Conservation (phyloP, 768 basidiomycete genomes). For the Trametes maxima region DNA sequence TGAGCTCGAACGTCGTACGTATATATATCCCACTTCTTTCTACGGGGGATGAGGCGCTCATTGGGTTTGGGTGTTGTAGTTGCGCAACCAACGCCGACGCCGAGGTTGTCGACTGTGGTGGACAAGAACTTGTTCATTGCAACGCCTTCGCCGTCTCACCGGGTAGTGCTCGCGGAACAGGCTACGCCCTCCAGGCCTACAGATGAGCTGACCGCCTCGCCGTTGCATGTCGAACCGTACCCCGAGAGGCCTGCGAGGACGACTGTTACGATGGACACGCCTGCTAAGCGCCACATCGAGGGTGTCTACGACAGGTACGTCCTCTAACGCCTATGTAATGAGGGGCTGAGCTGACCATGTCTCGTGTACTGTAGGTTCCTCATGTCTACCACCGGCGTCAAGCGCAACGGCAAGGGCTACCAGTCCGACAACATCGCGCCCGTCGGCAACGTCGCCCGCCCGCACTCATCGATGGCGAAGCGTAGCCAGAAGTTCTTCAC, state of each 20-base stretch:
- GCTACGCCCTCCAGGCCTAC: slow-evolving; percentile 46
- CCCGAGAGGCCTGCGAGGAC: slow-evolving; percentile 47
- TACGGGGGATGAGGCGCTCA: background rate
- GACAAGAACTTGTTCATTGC: slow-evolving; percentile 72
- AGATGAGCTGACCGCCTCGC: slow-evolving; percentile 64
- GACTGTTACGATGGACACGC: slow-evolving; percentile 48
- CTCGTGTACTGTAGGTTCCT: slow-evolving; percentile 47
- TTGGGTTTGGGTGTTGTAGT: slow-evolving; percentile 16
- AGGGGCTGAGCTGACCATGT: too few relatives aligned
- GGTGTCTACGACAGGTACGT: slow-evolving; percentile 69
- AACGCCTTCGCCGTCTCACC: slow-evolving; percentile 38
- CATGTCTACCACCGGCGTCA: slow-evolving; percentile 81
- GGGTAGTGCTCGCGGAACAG: slow-evolving; percentile 53
- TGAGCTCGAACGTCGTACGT: slow-evolving; percentile 65
- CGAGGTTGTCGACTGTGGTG: slow-evolving; percentile 64
- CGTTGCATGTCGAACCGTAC: slow-evolving; percentile 65
- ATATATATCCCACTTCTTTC: background rate
- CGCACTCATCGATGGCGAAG: slow-evolving; percentile 32
- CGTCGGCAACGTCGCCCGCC: slow-evolving; percentile 37
- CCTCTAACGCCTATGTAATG: background rate
- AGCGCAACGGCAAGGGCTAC: slow-evolving; percentile 78
- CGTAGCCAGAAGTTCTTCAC: slow-evolving; percentile 50
- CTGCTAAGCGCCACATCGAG: slow-evolving; percentile 59
- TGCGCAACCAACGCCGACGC: slow-evolving; percentile 31
- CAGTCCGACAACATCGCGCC: slow-evolving; percentile 66